These are phyloP conservation scores for Heimioporus sp. DNA, from an alignment of 768 basidiomycete genomes.

Conservation along the genomic window DNA sequence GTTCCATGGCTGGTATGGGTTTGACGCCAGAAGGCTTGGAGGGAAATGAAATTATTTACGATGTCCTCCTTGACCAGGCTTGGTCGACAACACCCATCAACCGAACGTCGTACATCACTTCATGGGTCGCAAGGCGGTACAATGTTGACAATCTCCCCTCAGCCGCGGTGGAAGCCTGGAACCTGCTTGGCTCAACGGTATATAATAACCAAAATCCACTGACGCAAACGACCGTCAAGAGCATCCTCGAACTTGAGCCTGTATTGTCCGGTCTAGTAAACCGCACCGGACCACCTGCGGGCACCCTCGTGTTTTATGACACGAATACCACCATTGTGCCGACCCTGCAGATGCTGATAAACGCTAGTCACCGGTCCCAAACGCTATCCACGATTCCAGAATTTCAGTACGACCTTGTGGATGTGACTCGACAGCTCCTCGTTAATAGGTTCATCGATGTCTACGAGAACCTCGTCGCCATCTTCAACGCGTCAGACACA, in stretches of 20 bases:
- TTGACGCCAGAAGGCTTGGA: constrained; percentile 41
- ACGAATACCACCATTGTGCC: constrained; percentile 64
- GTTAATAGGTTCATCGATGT: constrained; percentile 37
- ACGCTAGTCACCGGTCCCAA: constrained; percentile 17
- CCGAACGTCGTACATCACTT: constrained; percentile 30
- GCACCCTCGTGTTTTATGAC: constrained; percentile 37
- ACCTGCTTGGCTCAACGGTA: constrained; percentile 34
- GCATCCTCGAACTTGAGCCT: constrained; percentile 38
- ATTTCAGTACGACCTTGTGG: constrained; percentile 38
- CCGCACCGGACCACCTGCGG: constrained; percentile 29
- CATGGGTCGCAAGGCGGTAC: constrained; percentile 39
- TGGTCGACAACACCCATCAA: constrained; percentile 36
- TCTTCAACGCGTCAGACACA: constrained; percentile 23
- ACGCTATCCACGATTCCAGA: constrained; percentile 28
- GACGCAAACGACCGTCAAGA: constrained; percentile 35
- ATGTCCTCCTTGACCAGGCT: constrained; percentile 40
- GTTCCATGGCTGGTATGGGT: constrained; percentile 39
- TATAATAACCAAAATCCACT: constrained; percentile 36
- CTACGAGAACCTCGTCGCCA: constrained; percentile 33
- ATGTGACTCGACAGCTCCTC: constrained; percentile 39
- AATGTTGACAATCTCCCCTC: constrained; percentile 24
- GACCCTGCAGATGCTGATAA: constrained; percentile 67
- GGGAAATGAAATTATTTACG: constrained; percentile 42
- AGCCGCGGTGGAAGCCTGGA: constrained; percentile 33
- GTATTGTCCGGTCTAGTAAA: constrained; percentile 33